A percentile compares a stretch with the other conserved stretches of the same genome.
Conservation (phyloP, 495 filamentous ascomycete species). For the Aspergillus nidulans region DNA sequence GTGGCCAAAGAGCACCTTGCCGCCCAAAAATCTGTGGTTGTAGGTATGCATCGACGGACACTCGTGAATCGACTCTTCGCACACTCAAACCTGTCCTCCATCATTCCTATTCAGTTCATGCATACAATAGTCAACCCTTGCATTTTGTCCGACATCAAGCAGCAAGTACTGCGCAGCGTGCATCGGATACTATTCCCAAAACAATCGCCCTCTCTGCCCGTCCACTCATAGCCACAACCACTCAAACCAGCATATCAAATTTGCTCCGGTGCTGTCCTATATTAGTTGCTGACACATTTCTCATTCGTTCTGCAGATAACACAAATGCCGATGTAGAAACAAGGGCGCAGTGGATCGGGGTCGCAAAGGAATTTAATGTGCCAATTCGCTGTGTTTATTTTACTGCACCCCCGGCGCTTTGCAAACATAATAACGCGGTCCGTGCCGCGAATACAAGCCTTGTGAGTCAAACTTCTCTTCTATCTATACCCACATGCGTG, state of each 20-base stretch:
- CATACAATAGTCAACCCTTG: constrained; percentile 6
- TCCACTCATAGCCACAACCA: not conserved
- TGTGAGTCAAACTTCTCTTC: constrained; percentile 16
- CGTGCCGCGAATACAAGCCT: constrained; percentile 61
- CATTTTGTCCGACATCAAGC: constrained; percentile 11
- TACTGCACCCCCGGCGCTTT: constrained; percentile 64
- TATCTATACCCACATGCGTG: not conserved
- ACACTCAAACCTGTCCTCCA: not conserved
- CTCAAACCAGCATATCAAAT: not conserved
- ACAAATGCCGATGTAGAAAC: constrained; percentile 81
- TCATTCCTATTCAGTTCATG: not conserved
- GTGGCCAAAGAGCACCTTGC: constrained; percentile 60
- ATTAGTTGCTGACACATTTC: not conserved
- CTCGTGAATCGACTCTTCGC: constrained; percentile 3
- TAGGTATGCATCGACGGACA: constrained; percentile 57
- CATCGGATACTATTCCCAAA: not conserved
- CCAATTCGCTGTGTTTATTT: constrained; percentile 87
- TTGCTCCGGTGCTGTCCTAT: not conserved
- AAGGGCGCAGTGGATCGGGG: constrained; percentile 65
- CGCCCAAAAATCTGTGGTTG: constrained; percentile 61
- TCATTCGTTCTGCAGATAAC: constrained; percentile 60
- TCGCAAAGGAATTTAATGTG: constrained; percentile 64
- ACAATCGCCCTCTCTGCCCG: not conserved
- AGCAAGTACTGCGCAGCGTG: not conserved
- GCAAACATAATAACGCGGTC: constrained; percentile 86